Evolutionary conservation across 495 filamentous ascomycete species (phyloP), one percentile per base, ranked within the genome.

Genomic region (Aspergillus sclerotioniger): DNA sequence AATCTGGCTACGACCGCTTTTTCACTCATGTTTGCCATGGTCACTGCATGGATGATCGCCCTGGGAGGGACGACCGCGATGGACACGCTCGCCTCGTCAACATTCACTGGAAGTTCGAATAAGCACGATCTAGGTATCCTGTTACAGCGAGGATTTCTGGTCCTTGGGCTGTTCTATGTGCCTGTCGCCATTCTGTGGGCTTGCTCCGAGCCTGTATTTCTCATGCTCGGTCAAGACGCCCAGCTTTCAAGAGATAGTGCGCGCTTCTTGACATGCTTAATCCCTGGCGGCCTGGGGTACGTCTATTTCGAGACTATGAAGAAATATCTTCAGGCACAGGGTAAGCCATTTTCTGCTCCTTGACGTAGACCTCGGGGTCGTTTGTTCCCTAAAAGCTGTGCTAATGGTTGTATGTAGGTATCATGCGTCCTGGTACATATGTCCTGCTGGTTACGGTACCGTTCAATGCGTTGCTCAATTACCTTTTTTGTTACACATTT

Each of bases 1-100:
- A 84, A 90, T 17, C 76, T 97, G 8, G 88, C 92, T 2, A 89
- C 89, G 0, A 87, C 89, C 6, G 91, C 92, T 8, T 96, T 96
- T 71, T 88, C 88, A 0, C 90, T 93, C 73, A 92, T 96, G 92
- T 97, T 96, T 60, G 92, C 92, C 41, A 90, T 91, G 87, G 84
- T 90, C 10, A 93, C 90, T 1, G 92, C 82, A 1, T 96, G 92
- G 92, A 79, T 97, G 51, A 89, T 97, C 64, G 92, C 87, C 0
- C 78, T 97, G 3, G 92, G 92, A n/a, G 92, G 92, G 6, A 93
- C 91, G 2, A 97, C 91, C 1, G 92, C 92, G 2, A 76, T 96
- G 32, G 92, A 96, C 71, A 96, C 92, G 0, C 77, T 96, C 12
- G 90, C 89, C 12, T 93, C 90, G 0, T 88, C 87, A 16, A 86